phyloP scores from a whole-genome alignment of 495 filamentous ascomycete genomes.

The Aspergillus bertholletiae region DNA sequence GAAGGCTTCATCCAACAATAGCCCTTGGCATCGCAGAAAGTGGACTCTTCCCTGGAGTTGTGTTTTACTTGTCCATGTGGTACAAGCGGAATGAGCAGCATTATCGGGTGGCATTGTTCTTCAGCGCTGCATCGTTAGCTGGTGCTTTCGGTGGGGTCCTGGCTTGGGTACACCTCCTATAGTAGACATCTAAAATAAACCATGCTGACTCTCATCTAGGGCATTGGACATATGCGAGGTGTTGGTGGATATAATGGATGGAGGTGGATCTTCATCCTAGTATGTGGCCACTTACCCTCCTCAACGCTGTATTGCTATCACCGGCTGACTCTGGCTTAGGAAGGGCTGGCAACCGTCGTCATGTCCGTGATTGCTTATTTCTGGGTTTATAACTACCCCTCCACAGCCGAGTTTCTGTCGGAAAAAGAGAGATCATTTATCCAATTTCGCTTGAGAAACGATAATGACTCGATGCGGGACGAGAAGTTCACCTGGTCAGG shows the following conservation, averaged over 20 bases:
- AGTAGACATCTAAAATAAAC: neutral
- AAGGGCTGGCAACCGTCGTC: slow-evolving; percentile 65
- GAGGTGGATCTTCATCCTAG: slow-evolving; percentile 82
- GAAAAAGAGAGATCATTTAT: slow-evolving; percentile 60
- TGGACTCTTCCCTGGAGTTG: slow-evolving; percentile 70
- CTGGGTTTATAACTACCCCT: slow-evolving; percentile 72
- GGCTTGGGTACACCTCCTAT: slow-evolving; percentile 46
- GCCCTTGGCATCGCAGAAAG: slow-evolving; percentile 42
- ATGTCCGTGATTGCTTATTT: slow-evolving; percentile 60
- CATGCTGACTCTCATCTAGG: slow-evolving; percentile 23
- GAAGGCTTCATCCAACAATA: slow-evolving; percentile 11
- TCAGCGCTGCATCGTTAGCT: slow-evolving; percentile 68
- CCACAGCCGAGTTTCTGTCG: slow-evolving; percentile 63
- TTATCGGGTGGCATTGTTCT: slow-evolving; percentile 73
- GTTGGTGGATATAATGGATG: slow-evolving; percentile 66
- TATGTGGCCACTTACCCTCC: slow-evolving; percentile 26
- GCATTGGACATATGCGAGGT: slow-evolving; percentile 56
- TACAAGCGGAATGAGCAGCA: slow-evolving; percentile 71
- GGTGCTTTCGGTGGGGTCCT: slow-evolving; percentile 79
- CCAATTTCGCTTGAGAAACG: slow-evolving; percentile 53
- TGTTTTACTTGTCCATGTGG: slow-evolving; percentile 85
- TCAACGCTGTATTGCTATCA: neutral
- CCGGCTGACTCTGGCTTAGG: slow-evolving; percentile 30
- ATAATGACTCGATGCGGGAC: slow-evolving; percentile 57
- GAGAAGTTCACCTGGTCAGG: slow-evolving; percentile 66